Conservation (phyloP, 106 monocot species). For the Acanthochlamys bracteata region DNA sequence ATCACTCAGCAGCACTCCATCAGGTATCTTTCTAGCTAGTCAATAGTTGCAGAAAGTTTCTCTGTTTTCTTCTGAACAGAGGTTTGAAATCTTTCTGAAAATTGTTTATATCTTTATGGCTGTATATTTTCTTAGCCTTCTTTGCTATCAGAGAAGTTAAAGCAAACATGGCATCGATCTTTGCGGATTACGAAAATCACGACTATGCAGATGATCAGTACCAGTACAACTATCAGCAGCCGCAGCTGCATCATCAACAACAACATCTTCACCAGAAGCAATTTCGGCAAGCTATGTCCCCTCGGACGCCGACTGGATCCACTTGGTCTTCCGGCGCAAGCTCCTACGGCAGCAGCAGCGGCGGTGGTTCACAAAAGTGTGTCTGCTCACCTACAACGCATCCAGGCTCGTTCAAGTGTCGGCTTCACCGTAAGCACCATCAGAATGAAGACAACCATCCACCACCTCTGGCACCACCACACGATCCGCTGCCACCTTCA, state of each 20-base stretch:
- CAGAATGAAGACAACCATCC: not conserved
- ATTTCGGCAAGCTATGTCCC: not conserved
- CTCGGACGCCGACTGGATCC: not conserved
- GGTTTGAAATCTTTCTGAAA: no score
- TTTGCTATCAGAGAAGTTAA: no score
- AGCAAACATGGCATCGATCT: not conserved
- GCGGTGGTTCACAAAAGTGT: constrained; percentile 41
- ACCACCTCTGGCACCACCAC: not conserved
- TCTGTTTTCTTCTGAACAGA: no score
- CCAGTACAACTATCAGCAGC: not conserved
- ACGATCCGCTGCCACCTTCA: constrained; percentile 1
- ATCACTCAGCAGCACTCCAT: no score
- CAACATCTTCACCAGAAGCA: no score
- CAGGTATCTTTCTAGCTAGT: no score
- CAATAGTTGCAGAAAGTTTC: no score
- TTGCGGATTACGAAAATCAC: not conserved
- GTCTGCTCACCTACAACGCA: constrained; percentile 74
- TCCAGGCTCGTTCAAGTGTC: constrained; percentile 65
- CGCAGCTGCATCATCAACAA: not conserved
- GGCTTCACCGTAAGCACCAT: constrained; percentile 41
- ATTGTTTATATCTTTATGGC: no score
- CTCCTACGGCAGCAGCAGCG: constrained; percentile 1
- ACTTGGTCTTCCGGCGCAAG: not conserved
- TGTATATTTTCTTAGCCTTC: no score
- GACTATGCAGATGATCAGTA: not conserved